A percentile compares a stretch with the other conserved stretches of the same genome.
These are phyloP conservation scores for Puya raimondii DNA, from an alignment of 176 grass and related monocot species.

Conservation along the genomic window DNA sequence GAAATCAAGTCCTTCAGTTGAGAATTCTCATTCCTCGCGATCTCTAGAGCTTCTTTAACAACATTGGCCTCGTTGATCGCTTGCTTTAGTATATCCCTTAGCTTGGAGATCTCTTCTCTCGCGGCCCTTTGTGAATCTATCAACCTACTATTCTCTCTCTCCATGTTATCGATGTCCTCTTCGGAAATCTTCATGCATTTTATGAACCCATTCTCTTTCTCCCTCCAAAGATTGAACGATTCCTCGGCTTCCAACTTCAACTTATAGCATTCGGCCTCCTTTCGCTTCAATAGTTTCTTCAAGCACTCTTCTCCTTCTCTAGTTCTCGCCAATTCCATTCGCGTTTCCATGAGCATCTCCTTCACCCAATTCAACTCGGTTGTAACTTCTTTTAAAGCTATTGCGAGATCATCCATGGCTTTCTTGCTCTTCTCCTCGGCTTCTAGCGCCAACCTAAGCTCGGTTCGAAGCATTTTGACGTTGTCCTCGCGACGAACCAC, in stretches of 20 bases:
- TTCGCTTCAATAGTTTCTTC: conserved; percentile 27
- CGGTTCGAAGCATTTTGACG: conserved; percentile 11
- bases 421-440: conserved; percentile 83
- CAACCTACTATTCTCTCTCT: conserved; percentile 41
- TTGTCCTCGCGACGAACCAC: neutral
- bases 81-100: conserved; percentile 85
- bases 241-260: conserved; percentile 59
- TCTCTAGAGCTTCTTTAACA: conserved; percentile 67
- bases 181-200: conserved; percentile 56
- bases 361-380: conserved; percentile 34
- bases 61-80: conserved; percentile 57
- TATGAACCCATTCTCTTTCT: conserved; percentile 75
- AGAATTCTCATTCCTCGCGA: conserved; percentile 47
- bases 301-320: conserved; percentile 44
- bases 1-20: conserved; percentile 36
- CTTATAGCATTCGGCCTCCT: conserved; percentile 45
- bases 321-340: conserved; percentile 44
- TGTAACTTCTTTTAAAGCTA: conserved; percentile 76
- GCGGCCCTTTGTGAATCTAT: conserved; percentile 46
- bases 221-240: conserved; percentile 41
- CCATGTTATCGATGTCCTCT: conserved; percentile 35
- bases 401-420: conserved; percentile 68
- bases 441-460: conserved; percentile 36
- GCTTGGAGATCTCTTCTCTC: conserved; percentile 61
- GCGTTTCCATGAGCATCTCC: conserved; percentile 35